A percentile compares a stretch with the other conserved stretches of the same genome.
These are phyloP conservation scores for Mallotus nudiflorus DNA, from an alignment of 345 rosid species.

Conservation along the genomic window DNA sequence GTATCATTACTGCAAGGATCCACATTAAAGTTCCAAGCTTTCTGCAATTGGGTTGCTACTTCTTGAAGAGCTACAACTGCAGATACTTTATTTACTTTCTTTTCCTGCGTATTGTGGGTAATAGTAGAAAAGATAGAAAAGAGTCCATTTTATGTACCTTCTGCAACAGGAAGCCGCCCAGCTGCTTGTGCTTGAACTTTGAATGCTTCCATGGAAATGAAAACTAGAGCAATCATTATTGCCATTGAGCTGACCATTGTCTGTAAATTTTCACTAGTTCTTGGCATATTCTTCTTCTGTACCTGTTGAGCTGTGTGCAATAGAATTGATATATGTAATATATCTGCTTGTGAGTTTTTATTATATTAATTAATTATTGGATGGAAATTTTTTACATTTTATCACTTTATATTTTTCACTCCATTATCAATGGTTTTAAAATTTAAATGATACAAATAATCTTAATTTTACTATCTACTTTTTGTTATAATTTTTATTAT, in stretches of 20 bases:
- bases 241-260: background rate
- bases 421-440: too few relatives aligned
- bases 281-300: slow-evolving; percentile 4
- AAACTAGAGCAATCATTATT: background rate
- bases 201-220: background rate
- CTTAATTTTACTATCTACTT: too few relatives aligned
- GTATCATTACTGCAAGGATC: background rate
- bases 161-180: background rate
- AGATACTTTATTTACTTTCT: background rate
- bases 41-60: slow-evolving; percentile 3
- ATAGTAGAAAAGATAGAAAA: background rate
- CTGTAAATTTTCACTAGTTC: background rate
- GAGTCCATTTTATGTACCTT: background rate
- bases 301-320: too few relatives aligned
- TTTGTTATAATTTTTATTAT: too few relatives aligned
- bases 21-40: slow-evolving; percentile 4
- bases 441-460: too few relatives aligned
- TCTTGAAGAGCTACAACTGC: slow-evolving; percentile 1
- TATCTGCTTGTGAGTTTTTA: too few relatives aligned
- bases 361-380: too few relatives aligned
- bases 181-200: background rate
- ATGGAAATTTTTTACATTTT: too few relatives aligned
- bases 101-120: too few relatives aligned
- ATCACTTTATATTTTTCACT: too few relatives aligned
- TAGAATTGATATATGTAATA: too few relatives aligned